A percentile compares a stretch with the other conserved stretches of the same genome.
Conservation (phyloP, 1,284 basidiomycete species). For the Pyrrhoderma noxium region DNA sequence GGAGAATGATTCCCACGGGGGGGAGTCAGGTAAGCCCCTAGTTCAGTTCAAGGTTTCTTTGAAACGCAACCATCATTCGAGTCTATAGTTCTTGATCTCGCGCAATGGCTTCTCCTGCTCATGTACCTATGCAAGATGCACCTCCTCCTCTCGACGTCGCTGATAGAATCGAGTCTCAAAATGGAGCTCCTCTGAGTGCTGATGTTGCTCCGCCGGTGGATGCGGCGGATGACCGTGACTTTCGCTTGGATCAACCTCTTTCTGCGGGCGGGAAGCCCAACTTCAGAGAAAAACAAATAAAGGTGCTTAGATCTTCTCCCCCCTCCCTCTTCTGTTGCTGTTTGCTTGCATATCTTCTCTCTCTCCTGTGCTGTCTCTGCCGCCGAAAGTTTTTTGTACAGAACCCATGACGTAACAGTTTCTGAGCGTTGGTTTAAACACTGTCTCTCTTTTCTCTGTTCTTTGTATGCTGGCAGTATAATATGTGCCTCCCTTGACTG, state of each 20-base stretch:
- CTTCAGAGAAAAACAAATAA: constrained; percentile 74
- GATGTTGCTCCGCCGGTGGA: constrained; percentile 31
- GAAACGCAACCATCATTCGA: constrained; percentile 6
- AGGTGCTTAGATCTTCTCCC: constrained; percentile 67
- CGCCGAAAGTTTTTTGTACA: not conserved
- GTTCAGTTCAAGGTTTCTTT: not conserved
- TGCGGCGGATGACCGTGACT: constrained; percentile 35
- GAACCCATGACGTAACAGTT: not conserved
- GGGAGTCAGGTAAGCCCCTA: too few species aligned
- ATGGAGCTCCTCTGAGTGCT: constrained; percentile 31
- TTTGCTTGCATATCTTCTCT: constrained; percentile 17
- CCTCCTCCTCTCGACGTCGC: constrained; percentile 38
- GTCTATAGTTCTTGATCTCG: constrained; percentile 22
- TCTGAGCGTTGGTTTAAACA: not conserved
- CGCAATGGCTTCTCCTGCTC: constrained; percentile 43
- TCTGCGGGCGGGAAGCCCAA: constrained; percentile 36
- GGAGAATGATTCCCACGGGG: too few species aligned
- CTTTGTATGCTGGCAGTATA: not conserved
- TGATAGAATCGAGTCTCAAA: constrained; percentile 37
- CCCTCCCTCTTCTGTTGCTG: constrained; percentile 37
- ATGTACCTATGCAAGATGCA: constrained; percentile 39
- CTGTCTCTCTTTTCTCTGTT: constrained; percentile 2
- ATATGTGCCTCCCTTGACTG: not conserved
- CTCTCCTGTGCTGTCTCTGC: constrained; percentile 14
- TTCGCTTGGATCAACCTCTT: constrained; percentile 29